These are phyloP conservation scores for Suillus occidentalis DNA, from an alignment of 768 basidiomycete genomes.

Conservation along the genomic window DNA sequence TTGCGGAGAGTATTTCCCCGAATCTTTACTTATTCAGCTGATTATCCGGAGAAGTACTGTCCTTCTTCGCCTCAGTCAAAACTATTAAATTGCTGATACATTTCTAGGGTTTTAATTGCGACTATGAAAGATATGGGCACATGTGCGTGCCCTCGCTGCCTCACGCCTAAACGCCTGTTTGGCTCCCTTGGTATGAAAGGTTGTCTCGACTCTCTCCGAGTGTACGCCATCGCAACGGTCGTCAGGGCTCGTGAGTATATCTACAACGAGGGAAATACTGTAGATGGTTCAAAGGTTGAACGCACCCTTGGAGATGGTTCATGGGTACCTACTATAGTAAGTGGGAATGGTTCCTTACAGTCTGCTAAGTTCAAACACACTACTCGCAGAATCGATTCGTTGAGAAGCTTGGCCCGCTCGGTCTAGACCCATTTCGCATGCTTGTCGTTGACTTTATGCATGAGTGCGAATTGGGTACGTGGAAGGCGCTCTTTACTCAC, in stretches of 20 bases:
- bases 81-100: constrained; percentile 11
- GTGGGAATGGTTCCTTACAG: too few species aligned
- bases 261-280: neutral
- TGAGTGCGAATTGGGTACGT: constrained; percentile 40
- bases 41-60: constrained; percentile 22
- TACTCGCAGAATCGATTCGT: constrained; percentile 33
- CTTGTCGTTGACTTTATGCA: constrained; percentile 38
- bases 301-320: too few species aligned
- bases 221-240: neutral
- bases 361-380: too few species aligned
- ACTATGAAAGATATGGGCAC: neutral
- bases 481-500: constrained; percentile 21
- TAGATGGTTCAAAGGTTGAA: too few species aligned
- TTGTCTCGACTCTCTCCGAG: neutral
- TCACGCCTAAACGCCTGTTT: constrained; percentile 2
- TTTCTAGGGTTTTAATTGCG: constrained; percentile 10
- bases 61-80: too few species aligned
- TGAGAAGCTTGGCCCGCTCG: constrained; percentile 10
- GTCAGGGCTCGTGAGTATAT: neutral
- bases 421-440: constrained; percentile 24
- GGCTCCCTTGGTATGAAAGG: constrained; percentile 6
- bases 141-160: constrained; percentile 21
- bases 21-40: constrained; percentile 22
- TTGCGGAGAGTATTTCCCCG: constrained; percentile 19
- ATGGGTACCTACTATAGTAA: too few species aligned